A percentile compares a stretch with the other conserved stretches of the same genome.
Conservation (phyloP, 371 early-diverging fungal species). For the Mucor racemosus region DNA sequence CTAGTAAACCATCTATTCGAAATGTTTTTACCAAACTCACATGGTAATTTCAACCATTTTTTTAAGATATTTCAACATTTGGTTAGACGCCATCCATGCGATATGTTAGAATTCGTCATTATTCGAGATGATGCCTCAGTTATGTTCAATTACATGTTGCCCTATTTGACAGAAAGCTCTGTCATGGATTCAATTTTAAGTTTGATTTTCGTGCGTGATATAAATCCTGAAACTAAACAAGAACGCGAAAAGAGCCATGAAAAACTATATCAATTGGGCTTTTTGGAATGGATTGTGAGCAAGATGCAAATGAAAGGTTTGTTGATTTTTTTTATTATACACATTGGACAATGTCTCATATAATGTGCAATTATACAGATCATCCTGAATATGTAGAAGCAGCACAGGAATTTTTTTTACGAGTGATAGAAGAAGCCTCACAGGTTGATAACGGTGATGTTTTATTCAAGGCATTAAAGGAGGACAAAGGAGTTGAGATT, state of each 20-base stretch:
- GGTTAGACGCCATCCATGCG: constrained; percentile 43
- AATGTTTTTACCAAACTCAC: constrained; percentile 39
- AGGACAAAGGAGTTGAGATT: constrained; percentile 22
- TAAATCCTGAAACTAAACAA: constrained; percentile 36
- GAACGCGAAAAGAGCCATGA: constrained; percentile 31
- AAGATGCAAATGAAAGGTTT: constrained; percentile 36
- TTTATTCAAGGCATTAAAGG: constrained; percentile 27
- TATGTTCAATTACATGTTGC: constrained; percentile 44
- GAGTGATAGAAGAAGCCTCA: constrained; percentile 48
- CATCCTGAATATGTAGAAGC: constrained; percentile 33
- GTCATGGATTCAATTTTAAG: constrained; percentile 36
- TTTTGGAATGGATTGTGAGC: constrained; percentile 40
- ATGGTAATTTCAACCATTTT: constrained; percentile 52
- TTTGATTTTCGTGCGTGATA: constrained; percentile 41
- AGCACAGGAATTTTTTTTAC: constrained; percentile 39
- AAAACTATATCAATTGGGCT: constrained; percentile 30
- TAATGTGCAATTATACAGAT: not conserved
- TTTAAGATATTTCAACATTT: constrained; percentile 47
- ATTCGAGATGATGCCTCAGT: constrained; percentile 29
- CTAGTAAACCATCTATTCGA: constrained; percentile 36
- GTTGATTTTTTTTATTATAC: not conserved
- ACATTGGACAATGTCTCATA: not conserved
- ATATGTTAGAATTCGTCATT: constrained; percentile 43
- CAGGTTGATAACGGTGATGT: constrained; percentile 41
- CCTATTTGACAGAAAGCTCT: constrained; percentile 34